Evolutionary conservation across 169 alveolate species (phyloP).

Genomic region (Theileria annulata): DNA sequence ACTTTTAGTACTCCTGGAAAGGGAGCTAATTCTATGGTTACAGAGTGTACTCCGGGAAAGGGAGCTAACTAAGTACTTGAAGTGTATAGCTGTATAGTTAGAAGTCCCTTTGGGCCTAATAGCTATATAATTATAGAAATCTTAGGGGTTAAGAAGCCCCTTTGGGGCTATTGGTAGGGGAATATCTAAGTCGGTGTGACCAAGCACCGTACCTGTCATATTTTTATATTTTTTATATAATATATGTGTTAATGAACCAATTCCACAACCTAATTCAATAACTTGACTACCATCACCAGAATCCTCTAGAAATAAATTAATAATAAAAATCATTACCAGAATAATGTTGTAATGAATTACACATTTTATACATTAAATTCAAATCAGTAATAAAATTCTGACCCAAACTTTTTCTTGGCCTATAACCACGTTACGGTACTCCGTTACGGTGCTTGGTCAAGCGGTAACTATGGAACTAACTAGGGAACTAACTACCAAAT

Average conservation of each 20-base stretch:
- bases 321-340: not conserved
- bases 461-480: too few relatives aligned
- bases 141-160: too few relatives aligned
- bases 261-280: conserved; percentile 84
- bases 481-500: too few relatives aligned
- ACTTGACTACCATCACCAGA: conserved; percentile 64
- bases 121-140: too few relatives aligned
- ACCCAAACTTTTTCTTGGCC: conserved; percentile 84
- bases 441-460: too few relatives aligned
- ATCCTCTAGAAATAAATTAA: not conserved
- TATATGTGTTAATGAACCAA: conserved; percentile 79
- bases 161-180: not conserved
- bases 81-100: too few relatives aligned
- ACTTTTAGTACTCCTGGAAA: too few relatives aligned
- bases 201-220: conserved; percentile 69
- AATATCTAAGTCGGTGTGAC: not conserved
- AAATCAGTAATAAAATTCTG: conserved; percentile 80
- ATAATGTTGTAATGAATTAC: conserved; percentile 27
- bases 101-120: not conserved
- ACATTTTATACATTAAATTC: conserved; percentile 67
- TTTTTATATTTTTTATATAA: conserved; percentile 70
- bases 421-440: too few relatives aligned
- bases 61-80: too few relatives aligned
- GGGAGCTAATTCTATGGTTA: too few relatives aligned
- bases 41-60: too few relatives aligned